phyloP scores from a whole-genome alignment of 1,284 basidiomycete genomes.

The Leucoagaricus sp. region DNA sequence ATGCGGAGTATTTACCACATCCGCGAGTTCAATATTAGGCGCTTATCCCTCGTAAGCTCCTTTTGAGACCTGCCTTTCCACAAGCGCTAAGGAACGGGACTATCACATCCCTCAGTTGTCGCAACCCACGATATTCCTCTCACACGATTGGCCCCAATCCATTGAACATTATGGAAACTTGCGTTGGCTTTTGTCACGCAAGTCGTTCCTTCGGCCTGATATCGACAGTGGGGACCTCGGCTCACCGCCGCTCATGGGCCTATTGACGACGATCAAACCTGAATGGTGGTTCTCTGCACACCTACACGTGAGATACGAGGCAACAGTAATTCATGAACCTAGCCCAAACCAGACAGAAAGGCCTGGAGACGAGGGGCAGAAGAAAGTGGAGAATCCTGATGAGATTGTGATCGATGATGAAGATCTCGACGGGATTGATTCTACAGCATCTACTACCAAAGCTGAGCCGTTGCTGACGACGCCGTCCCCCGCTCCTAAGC shows the following conservation, averaged over 20 bases:
- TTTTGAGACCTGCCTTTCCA: too few species aligned
- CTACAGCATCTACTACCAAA: background rate
- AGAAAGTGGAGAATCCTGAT: constrained; percentile 52
- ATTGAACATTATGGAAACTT: constrained; percentile 86
- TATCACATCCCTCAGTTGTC: too few species aligned
- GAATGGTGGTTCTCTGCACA: constrained; percentile 97
- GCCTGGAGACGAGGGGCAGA: background rate
- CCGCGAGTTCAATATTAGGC: constrained; percentile 82
- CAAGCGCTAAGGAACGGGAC: too few species aligned
- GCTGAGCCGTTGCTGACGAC: background rate
- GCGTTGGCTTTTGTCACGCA: constrained; percentile 66
- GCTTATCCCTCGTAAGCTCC: constrained; percentile 73
- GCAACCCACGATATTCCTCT: constrained; percentile 77
- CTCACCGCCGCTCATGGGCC: constrained; percentile 84
- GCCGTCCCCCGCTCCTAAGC: constrained; percentile 11
- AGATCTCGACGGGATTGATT: constrained; percentile 18
- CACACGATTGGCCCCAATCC: constrained; percentile 94
- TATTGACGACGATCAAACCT: constrained; percentile 78
- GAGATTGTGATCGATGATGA: constrained; percentile 66
- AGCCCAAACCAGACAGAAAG: background rate
- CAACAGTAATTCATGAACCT: constrained; percentile 57
- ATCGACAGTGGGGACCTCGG: constrained; percentile 67
- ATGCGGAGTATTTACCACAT: constrained; percentile 92
- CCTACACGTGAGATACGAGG: constrained; percentile 85
- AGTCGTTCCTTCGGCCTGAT: constrained; percentile 84